Percentiles rank a stretch among this genome's conserved stretches.
phyloP scores from a whole-genome alignment of 2,329 filamentous ascomycete genomes.

The Claviceps capensis region DNA sequence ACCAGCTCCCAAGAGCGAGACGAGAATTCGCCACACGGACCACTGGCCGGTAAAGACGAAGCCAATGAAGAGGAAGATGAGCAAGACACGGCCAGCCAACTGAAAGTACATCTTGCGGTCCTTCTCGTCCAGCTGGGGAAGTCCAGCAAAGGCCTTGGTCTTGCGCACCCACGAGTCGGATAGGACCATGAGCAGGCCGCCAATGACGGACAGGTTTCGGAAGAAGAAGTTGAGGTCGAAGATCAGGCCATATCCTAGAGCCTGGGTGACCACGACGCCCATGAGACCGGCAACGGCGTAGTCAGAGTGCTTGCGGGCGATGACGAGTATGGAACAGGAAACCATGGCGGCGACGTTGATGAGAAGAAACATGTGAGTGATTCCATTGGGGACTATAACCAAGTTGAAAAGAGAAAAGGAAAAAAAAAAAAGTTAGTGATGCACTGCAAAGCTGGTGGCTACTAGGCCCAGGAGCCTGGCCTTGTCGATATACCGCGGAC shows the following conservation, averaged over 20 bases:
- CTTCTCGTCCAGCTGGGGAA: constrained; percentile 94
- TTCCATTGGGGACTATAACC: constrained; percentile 60
- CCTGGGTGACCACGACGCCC: constrained; percentile 82
- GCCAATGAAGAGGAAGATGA: constrained; percentile 95
- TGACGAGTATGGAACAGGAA: constrained; percentile 70
- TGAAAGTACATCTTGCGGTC: constrained; percentile 99
- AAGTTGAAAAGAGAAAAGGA: too few species aligned
- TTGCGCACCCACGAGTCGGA: constrained; percentile 98
- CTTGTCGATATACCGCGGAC: neutral
- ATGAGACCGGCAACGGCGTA: constrained; percentile 85
- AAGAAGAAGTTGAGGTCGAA: constrained; percentile 99
- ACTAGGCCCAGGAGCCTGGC: neutral
- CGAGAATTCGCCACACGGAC: constrained; percentile 75
- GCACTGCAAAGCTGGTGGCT: neutral
- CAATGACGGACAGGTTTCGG: constrained; percentile 93
- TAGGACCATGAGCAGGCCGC: constrained; percentile 92
- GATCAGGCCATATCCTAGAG: constrained; percentile 91
- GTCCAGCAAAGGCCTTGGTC: constrained; percentile 87
- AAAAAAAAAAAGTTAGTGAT: neutral
- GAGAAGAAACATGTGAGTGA: constrained; percentile 89
- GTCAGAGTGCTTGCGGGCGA: constrained; percentile 82
- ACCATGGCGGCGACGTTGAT: constrained; percentile 83
- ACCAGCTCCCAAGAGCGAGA: constrained; percentile 72
- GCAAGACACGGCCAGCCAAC: constrained; percentile 82
- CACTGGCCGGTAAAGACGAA: constrained; percentile 94